These are phyloP conservation scores for Marsdenia floribunda DNA, from an alignment of 257 asterid species.

Conservation along the genomic window DNA sequence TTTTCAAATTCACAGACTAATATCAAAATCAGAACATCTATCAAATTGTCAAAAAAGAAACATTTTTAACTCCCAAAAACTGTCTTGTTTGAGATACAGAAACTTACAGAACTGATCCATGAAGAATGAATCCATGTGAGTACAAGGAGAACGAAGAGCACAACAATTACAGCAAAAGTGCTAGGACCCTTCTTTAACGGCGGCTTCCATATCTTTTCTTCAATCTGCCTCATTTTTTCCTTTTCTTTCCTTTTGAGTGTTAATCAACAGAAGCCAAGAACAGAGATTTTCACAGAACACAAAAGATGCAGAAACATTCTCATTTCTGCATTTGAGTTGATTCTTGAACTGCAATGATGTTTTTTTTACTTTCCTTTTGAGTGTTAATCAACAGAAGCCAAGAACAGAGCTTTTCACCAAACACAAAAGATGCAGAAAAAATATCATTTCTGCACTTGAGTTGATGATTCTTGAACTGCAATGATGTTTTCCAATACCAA, in stretches of 20 bases:
- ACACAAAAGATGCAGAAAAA: not conserved
- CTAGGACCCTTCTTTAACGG: slow-evolving; percentile 9
- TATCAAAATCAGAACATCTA: not conserved
- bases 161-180: not conserved
- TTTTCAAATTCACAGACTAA: too few relatives aligned
- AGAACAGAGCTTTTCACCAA: not conserved
- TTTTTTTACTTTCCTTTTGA: not conserved
- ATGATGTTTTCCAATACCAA: too few relatives aligned
- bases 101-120: slow-evolving; percentile 18
- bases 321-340: not conserved
- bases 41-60: not conserved
- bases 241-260: too few relatives aligned
- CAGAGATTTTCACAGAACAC: not conserved
- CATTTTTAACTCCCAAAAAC: too few relatives aligned
- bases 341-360: not conserved
- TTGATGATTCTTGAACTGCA: too few relatives aligned
- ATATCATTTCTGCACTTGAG: too few relatives aligned
- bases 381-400: not conserved
- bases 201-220: not conserved
- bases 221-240: not conserved
- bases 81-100: not conserved
- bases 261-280: not conserved
- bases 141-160: slow-evolving; percentile 9
- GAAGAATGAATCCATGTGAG: slow-evolving; percentile 16
- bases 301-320: not conserved